A percentile compares a stretch with the other conserved stretches of the same genome.
Conservation (phyloP, 2,329 filamentous ascomycete species). For the Talaromyces albobiverticillius region DNA sequence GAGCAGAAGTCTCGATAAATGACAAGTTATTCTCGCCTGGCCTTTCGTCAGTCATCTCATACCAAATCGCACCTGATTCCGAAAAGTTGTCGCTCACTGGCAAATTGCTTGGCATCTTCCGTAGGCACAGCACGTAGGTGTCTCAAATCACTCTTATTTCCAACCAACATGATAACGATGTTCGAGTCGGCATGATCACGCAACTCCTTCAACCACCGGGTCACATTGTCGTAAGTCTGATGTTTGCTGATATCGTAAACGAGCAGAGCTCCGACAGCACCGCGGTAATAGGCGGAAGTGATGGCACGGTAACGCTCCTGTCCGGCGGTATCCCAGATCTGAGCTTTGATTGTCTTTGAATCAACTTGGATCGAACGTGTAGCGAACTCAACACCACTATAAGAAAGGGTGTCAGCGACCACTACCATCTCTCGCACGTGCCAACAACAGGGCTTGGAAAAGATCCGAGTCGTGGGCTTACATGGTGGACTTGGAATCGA, state of each 20-base stretch:
- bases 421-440: neutral
- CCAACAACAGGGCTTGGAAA: neutral
- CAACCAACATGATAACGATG: constrained; percentile 99
- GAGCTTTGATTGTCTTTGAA: constrained; percentile 99
- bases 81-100: constrained; percentile 59
- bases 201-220: constrained; percentile 97
- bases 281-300: constrained; percentile 97
- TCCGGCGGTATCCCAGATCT: constrained; percentile 99
- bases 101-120: constrained; percentile 96
- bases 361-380: constrained; percentile 98
- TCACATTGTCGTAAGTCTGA: constrained; percentile 98
- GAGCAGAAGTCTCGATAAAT: constrained; percentile 98
- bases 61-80: neutral
- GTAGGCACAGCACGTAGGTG: constrained; percentile 95
- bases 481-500: constrained; percentile 99
- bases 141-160: constrained; percentile 99
- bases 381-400: constrained; percentile 88
- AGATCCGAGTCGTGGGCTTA: constrained; percentile 18
- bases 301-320: constrained; percentile 99
- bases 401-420: neutral
- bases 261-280: constrained; percentile 92
- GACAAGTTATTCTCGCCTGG: constrained; percentile 95
- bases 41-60: constrained; percentile 10
- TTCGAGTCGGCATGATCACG: constrained; percentile 97
- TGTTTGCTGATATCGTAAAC: constrained; percentile 99